phyloP scores from a whole-genome alignment of 768 basidiomycete genomes.

The Mrakia blollopis region DNA sequence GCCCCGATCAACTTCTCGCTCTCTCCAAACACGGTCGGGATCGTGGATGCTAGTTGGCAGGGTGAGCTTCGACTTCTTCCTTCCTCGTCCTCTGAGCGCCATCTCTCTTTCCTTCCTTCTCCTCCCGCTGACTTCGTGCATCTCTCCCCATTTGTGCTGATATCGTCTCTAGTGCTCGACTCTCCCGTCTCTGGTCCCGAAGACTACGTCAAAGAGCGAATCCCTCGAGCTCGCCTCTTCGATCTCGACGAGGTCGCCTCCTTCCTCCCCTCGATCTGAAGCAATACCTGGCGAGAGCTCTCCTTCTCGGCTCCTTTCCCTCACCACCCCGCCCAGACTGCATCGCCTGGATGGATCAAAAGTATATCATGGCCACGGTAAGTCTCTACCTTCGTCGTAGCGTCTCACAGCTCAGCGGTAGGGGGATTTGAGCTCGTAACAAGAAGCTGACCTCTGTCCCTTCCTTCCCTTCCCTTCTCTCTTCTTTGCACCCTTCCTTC shows the following conservation, averaged over 20 bases:
- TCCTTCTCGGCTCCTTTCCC: too few relatives aligned
- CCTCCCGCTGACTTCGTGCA: neutral
- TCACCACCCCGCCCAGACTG: too few relatives aligned
- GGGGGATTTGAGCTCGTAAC: too few relatives aligned
- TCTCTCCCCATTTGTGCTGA: too few relatives aligned
- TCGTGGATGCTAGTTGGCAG: constrained; percentile 26
- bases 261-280: constrained; percentile 54
- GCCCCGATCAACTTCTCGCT: neutral
- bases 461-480: too few relatives aligned
- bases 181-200: constrained; percentile 19
- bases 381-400: too few relatives aligned
- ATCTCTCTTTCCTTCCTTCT: neutral
- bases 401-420: too few relatives aligned
- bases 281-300: too few relatives aligned
- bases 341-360: too few relatives aligned
- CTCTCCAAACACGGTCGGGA: neutral
- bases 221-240: constrained; percentile 68
- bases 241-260: constrained; percentile 67
- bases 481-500: too few relatives aligned
- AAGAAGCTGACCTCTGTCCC: too few relatives aligned
- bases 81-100: neutral
- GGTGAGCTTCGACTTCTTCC: constrained; percentile 10
- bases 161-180: constrained; percentile 21
- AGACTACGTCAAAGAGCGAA: constrained; percentile 46
- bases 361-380: too few relatives aligned